Conservation (phyloP, 768 basidiomycete species). For the Mycena galopus region DNA sequence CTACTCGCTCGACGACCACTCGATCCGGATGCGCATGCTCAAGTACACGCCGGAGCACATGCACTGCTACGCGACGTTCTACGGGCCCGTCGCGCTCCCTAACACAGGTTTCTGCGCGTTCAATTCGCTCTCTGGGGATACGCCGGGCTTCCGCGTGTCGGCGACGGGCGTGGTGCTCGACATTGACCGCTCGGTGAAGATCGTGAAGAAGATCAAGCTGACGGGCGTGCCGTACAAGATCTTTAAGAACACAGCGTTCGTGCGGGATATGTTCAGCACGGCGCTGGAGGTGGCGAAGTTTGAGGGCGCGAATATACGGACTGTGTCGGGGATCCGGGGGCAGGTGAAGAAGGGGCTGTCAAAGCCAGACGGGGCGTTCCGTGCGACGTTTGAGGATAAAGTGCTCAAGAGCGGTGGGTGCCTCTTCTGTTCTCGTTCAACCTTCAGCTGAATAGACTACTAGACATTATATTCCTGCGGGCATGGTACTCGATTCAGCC, state of each 20-base stretch:
- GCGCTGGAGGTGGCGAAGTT: slow-evolving; percentile 98
- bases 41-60: slow-evolving; percentile 99
- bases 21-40: slow-evolving; percentile 98
- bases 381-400: slow-evolving; percentile 99
- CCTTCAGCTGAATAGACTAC: slow-evolving; percentile 8
- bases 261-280: slow-evolving; percentile 96
- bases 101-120: slow-evolving; percentile 99
- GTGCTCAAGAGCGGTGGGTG: slow-evolving; percentile 92
- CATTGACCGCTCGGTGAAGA: slow-evolving; percentile 91
- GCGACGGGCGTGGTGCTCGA: slow-evolving; percentile 97
- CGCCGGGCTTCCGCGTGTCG: slow-evolving; percentile 85
- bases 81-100: slow-evolving; percentile 90
- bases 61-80: slow-evolving; percentile 99
- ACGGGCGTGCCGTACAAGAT: slow-evolving; percentile 97
- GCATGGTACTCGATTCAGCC: slow-evolving; percentile 98
- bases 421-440: slow-evolving; percentile 13
- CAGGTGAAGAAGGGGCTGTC: slow-evolving; percentile 96
- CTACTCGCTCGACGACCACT: slow-evolving; percentile 97
- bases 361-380: slow-evolving; percentile 96
- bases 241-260: slow-evolving; percentile 98
- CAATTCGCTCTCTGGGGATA: slow-evolving; percentile 80
- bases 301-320: slow-evolving; percentile 96
- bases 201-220: slow-evolving; percentile 98
- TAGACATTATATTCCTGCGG: slow-evolving; percentile 94
- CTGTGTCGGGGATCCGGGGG: slow-evolving; percentile 95